Evolutionary conservation across 257 asterid species (phyloP).

Genomic region (Leonotis leonurus): DNA sequence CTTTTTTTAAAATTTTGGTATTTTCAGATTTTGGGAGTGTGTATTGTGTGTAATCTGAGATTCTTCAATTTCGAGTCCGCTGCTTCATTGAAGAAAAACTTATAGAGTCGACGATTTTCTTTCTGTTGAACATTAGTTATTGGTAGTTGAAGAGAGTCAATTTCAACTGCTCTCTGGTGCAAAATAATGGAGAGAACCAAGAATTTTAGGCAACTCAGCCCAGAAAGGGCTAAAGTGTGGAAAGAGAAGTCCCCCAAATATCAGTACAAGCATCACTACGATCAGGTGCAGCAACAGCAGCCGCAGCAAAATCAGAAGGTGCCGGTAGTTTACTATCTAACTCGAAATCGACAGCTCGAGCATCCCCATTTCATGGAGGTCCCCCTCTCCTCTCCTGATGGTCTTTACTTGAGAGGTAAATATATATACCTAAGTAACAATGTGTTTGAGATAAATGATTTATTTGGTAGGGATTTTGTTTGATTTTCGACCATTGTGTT

Average conservation of each 20-base stretch:
- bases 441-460: background rate
- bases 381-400: constrained; percentile 70
- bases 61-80: background rate
- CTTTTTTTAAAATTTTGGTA: background rate
- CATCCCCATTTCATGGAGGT: constrained; percentile 99
- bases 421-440: background rate
- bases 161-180: background rate
- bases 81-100: background rate
- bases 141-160: constrained; percentile 2
- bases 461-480: no score
- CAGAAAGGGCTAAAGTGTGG: constrained; percentile 92
- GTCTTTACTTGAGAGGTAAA: constrained; percentile 81
- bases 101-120: background rate
- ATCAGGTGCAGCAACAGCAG: constrained; percentile 29
- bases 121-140: background rate
- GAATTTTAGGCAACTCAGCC: constrained; percentile 61
- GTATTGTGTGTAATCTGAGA: background rate
- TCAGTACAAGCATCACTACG: constrained; percentile 35
- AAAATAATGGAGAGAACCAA: constrained; percentile 50
- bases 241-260: constrained; percentile 84
- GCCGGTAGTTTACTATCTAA: constrained; percentile 75
- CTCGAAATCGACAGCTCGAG: constrained; percentile 79
- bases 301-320: constrained; percentile 37
- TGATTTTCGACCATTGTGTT: constrained; percentile 4
- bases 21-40: background rate